These are phyloP conservation scores for Hypoxylon sp. DNA, from an alignment of 2,329 filamentous ascomycete species.

Conservation along the genomic window DNA sequence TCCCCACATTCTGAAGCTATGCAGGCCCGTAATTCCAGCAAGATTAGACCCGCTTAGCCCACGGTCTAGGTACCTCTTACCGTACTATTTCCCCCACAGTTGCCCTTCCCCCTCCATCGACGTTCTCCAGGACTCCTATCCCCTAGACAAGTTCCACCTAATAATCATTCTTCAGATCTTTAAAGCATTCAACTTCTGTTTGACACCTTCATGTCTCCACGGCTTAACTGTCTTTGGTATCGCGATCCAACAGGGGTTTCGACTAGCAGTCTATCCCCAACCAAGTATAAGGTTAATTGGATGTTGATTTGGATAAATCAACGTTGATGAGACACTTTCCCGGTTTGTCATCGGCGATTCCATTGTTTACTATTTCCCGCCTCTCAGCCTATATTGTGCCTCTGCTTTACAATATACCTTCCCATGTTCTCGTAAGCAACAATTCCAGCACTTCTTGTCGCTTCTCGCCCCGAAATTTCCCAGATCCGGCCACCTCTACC, in stretches of 20 bases:
- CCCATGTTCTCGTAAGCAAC: slow-evolving; percentile 32
- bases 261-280: slow-evolving; percentile 26
- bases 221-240: slow-evolving; percentile 21
- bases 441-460: slow-evolving; percentile 20
- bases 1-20: slow-evolving; percentile 35
- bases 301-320: slow-evolving; percentile 52
- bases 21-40: slow-evolving; percentile 43
- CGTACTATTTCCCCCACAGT: slow-evolving; percentile 27
- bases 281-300: slow-evolving; percentile 46
- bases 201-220: neutral
- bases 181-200: neutral
- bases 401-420: slow-evolving; percentile 39
- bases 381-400: slow-evolving; percentile 52
- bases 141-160: too few species aligned
- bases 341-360: slow-evolving; percentile 45
- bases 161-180: slow-evolving; percentile 11
- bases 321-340: slow-evolving; percentile 37
- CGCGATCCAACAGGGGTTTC: slow-evolving; percentile 28
- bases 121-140: neutral
- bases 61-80: neutral
- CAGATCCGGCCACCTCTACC: slow-evolving; percentile 34
- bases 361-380: slow-evolving; percentile 41
- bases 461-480: slow-evolving; percentile 38
- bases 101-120: slow-evolving; percentile 14
- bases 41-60: slow-evolving; percentile 25